These are phyloP conservation scores for Coemansia reversa DNA, from an alignment of 192 early-diverging fungal species.

Conservation along the genomic window DNA sequence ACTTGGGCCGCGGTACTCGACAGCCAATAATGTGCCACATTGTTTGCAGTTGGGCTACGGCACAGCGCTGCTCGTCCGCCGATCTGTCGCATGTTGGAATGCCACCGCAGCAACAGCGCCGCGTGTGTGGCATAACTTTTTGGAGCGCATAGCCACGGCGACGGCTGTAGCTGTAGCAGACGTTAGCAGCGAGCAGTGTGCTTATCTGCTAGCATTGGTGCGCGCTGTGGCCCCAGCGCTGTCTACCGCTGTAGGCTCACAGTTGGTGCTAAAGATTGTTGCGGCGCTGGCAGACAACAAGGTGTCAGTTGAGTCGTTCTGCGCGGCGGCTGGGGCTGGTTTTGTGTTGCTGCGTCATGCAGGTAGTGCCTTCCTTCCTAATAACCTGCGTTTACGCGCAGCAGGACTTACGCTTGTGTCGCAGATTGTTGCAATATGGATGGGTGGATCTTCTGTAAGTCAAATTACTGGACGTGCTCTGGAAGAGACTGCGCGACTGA, in stretches of 20 bases:
- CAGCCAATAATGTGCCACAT: constrained; percentile 5
- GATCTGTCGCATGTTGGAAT: constrained; percentile 14
- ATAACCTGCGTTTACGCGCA: background rate
- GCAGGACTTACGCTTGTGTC: background rate
- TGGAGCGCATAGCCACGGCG: constrained; percentile 6
- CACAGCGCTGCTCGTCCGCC: constrained; percentile 17
- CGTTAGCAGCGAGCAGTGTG: background rate
- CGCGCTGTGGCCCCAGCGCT: constrained; percentile 20
- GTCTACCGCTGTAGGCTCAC: background rate
- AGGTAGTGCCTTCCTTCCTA: background rate
- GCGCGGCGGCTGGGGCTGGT: constrained; percentile 16
- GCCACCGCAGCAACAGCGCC: constrained; percentile 3
- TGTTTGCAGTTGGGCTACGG: constrained; percentile 15
- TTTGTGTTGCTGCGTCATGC: constrained; percentile 17
- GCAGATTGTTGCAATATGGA: constrained; percentile 22
- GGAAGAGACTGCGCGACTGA: constrained; percentile 17
- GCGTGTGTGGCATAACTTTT: constrained; percentile 22
- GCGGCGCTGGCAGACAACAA: background rate
- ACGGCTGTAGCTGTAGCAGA: background rate
- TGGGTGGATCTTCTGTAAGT: background rate
- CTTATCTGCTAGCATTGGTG: constrained; percentile 13
- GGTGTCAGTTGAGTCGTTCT: background rate
- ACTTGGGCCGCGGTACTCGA: background rate
- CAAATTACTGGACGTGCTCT: background rate
- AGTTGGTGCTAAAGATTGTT: constrained; percentile 7